Conservation (phyloP, 306 rosid species). For the Citrullus mucosospermus region DNA sequence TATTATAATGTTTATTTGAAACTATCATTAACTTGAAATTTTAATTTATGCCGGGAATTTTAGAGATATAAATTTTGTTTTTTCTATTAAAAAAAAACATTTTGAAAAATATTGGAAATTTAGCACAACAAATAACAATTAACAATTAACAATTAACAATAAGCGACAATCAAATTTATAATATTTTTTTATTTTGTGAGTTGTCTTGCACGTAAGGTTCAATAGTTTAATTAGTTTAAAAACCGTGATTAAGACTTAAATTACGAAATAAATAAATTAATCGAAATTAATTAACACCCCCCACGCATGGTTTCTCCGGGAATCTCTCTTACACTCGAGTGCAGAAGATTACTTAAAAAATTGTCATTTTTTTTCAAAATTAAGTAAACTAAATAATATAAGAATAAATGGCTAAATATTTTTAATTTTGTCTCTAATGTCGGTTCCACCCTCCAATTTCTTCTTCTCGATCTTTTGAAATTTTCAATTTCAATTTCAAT, state of each 20-base stretch:
- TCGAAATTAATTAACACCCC: slow-evolving; percentile 34
- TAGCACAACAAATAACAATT: not conserved
- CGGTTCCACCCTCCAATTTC: not conserved
- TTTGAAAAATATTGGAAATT: not conserved
- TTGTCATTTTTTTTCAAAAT: not conserved
- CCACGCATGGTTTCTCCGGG: slow-evolving; percentile 86
- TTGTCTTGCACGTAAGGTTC: not conserved
- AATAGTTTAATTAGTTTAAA: not conserved
- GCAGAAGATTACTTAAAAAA: slow-evolving; percentile 11
- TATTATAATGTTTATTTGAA: too few relatives aligned
- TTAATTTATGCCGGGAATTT: too few relatives aligned
- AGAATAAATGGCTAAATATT: not conserved
- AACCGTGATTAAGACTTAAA: not conserved
- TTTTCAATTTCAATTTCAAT: too few relatives aligned
- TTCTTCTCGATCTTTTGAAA: not conserved
- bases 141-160: not conserved
- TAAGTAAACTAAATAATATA: not conserved
- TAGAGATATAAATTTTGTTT: too few relatives aligned
- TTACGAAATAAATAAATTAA: not conserved
- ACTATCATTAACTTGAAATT: too few relatives aligned
- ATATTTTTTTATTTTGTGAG: not conserved
- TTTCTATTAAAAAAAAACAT: too few relatives aligned
- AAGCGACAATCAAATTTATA: not conserved
- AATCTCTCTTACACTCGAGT: slow-evolving; percentile 57
- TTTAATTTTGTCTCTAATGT: not conserved